Evolutionary conservation across 805 yeast genomes (phyloP).

Genomic region (Suhomyces sp.): DNA sequence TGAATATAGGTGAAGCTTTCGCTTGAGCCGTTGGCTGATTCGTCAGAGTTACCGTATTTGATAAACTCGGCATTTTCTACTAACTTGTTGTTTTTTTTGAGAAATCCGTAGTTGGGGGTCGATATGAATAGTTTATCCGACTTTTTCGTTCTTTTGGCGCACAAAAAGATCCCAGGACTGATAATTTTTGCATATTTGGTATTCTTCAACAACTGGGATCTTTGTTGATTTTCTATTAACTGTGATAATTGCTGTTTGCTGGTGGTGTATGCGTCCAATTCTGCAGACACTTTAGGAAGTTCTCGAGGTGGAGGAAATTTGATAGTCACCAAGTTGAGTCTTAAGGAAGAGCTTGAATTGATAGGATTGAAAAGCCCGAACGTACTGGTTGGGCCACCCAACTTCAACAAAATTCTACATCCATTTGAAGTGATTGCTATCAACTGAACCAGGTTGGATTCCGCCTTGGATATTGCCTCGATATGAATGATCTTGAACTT

Average conservation of each 20-base stretch:
- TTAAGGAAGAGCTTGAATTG: conserved; percentile 22
- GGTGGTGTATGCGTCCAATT: conserved; percentile 41
- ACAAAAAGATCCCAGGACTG: conserved; percentile 84
- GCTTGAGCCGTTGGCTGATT: conserved; percentile 2
- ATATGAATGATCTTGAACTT: conserved; percentile 60
- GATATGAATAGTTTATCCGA: conserved; percentile 62
- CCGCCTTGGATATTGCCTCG: conserved; percentile 57
- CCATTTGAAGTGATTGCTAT: conserved; percentile 82
- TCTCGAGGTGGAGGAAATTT: conserved; percentile 65
- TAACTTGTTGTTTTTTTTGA: conserved; percentile 68
- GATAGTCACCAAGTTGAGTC: conserved; percentile 43
- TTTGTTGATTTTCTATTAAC: conserved; percentile 39
- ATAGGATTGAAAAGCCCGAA: conserved; percentile 19
- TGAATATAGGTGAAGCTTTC: conserved; percentile 46
- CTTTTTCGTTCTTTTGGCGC: conserved; percentile 49
- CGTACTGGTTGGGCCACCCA: conserved; percentile 29
- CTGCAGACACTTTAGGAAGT: conserved; percentile 38
- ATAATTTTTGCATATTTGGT: conserved; percentile 59
- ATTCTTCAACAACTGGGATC: conserved; percentile 57
- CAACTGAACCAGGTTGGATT: conserved; percentile 66
- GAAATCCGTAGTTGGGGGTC: conserved; percentile 80
- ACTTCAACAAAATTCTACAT: conserved; percentile 66
- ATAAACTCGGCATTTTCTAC: conserved; percentile 80
- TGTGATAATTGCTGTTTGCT: conserved; percentile 40
- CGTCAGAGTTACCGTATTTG: conserved; percentile 20